Conservation (phyloP, 2,329 filamentous ascomycete species). For the Graphilbum ipis-grandicollis region DNA sequence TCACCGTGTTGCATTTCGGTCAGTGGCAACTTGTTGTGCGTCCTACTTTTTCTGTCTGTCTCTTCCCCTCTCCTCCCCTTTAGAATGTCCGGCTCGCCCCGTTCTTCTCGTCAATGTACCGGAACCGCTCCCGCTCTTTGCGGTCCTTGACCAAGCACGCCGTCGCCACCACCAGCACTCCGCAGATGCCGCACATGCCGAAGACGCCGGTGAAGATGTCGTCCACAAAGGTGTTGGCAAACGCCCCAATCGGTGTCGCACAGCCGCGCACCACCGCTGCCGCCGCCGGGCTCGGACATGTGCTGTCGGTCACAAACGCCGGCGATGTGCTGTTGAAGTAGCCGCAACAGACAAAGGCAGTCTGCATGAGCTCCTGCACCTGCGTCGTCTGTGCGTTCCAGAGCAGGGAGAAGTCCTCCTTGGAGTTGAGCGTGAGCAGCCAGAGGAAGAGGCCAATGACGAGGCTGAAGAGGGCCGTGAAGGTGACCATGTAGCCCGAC, state of each 20-base stretch:
- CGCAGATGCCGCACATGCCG: slow-evolving; percentile 59
- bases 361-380: slow-evolving; percentile 54
- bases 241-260: slow-evolving; percentile 46
- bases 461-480: slow-evolving; percentile 46
- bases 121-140: slow-evolving; percentile 63
- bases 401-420: slow-evolving; percentile 40
- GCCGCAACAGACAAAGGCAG: slow-evolving; percentile 62
- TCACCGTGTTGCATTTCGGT: no score
- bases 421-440: slow-evolving; percentile 55
- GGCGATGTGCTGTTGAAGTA: slow-evolving; percentile 57
- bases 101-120: slow-evolving; percentile 66
- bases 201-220: slow-evolving; percentile 65
- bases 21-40: no score
- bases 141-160: slow-evolving; percentile 67
- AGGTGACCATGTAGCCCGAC: slow-evolving; percentile 45
- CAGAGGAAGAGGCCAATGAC: slow-evolving; percentile 50
- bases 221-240: slow-evolving; percentile 56
- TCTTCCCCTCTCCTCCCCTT: no score
- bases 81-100: slow-evolving; percentile 34
- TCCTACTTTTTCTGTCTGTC: no score
- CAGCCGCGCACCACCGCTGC: slow-evolving; percentile 57
- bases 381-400: slow-evolving; percentile 39
- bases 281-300: slow-evolving; percentile 51
- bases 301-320: slow-evolving; percentile 50
- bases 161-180: slow-evolving; percentile 49